Evolutionary conservation across 345 rosid genomes (phyloP).

Genomic region (Lenwebbia sp.): DNA sequence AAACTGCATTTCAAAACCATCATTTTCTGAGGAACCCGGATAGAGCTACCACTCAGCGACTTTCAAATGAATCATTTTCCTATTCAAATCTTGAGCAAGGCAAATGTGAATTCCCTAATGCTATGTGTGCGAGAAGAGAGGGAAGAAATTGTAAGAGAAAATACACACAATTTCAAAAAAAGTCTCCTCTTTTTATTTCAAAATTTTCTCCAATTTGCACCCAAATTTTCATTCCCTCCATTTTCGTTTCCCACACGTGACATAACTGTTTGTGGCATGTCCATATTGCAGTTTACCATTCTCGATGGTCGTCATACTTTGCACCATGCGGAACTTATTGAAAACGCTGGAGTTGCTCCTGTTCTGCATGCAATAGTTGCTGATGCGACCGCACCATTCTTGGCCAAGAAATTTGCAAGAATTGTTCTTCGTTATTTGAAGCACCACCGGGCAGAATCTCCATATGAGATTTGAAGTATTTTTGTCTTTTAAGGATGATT

Average conservation of each 20-base stretch:
- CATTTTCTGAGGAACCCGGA: not conserved
- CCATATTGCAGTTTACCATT: slow-evolving; percentile 54
- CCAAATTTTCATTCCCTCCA: not conserved
- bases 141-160: not conserved
- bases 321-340: slow-evolving; percentile 89
- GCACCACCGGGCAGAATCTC: slow-evolving; percentile 50
- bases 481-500: not conserved
- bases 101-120: not conserved
- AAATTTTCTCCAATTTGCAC: not conserved
- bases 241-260: too few relatives aligned
- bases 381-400: slow-evolving; percentile 63
- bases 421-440: slow-evolving; percentile 74
- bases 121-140: not conserved
- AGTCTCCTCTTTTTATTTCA: not conserved
- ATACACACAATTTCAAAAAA: not conserved
- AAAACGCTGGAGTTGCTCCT: slow-evolving; percentile 64
- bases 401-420: slow-evolving; percentile 71
- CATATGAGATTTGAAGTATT: not conserved
- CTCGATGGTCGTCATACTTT: slow-evolving; percentile 81
- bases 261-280: not conserved
- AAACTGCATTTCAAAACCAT: not conserved
- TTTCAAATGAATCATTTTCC: too few relatives aligned
- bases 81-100: too few relatives aligned
- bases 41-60: not conserved
- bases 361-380: slow-evolving; percentile 83